Evolutionary conservation across 345 rosid species (phyloP).

Genomic region (Psidium friedrichsthalianum): DNA sequence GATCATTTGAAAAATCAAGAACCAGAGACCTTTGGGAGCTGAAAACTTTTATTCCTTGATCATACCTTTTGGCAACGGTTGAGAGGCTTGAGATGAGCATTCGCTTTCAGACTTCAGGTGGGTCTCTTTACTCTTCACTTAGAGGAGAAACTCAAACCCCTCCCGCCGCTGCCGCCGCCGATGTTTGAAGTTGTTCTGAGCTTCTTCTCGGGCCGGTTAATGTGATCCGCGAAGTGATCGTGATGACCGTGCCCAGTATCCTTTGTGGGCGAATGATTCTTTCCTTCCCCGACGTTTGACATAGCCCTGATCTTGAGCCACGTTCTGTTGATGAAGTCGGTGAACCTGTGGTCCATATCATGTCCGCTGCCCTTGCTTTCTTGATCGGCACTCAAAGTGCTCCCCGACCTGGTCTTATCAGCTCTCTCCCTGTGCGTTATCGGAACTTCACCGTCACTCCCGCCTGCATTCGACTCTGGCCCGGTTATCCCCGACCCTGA

Average conservation of each 20-base stretch:
- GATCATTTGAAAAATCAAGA: not conserved
- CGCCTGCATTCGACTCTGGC: not conserved
- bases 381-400: not conserved
- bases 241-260: not conserved
- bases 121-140: not conserved
- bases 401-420: not conserved
- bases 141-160: not conserved
- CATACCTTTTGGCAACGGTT: not conserved
- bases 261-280: not conserved
- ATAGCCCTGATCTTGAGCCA: not conserved
- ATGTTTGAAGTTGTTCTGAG: not conserved
- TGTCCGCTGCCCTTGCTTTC: not conserved
- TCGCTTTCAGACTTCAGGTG: not conserved
- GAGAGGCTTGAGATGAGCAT: not conserved
- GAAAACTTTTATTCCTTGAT: not conserved
- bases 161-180: not conserved
- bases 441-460: not conserved
- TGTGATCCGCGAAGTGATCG: not conserved
- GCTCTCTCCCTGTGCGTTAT: not conserved
- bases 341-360: not conserved
- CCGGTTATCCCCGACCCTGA: not conserved
- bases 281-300: not conserved
- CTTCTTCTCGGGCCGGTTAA: not conserved
- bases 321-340: not conserved
- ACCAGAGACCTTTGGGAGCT: not conserved